A percentile compares a stretch with the other conserved stretches of the same genome.
Conservation (phyloP, 169 alveolate genomes). For the Plasmodium relictum region DNA sequence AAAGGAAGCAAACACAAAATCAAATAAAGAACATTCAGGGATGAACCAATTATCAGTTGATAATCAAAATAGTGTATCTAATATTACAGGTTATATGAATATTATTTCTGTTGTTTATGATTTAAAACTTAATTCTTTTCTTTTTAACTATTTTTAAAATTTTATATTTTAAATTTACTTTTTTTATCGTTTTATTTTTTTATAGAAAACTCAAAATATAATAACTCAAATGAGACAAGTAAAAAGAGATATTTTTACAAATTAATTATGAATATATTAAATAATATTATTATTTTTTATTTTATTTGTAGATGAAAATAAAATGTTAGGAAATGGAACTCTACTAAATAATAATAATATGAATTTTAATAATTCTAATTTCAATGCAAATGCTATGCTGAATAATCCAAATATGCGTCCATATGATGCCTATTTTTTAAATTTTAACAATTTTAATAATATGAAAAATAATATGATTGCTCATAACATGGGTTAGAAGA, state of each 20-base stretch:
- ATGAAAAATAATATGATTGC: slow-evolving; percentile 40
- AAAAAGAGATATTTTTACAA: not conserved
- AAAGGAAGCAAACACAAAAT: slow-evolving; percentile 22
- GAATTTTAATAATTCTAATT: not conserved
- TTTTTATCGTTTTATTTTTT: not conserved
- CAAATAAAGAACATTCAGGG: slow-evolving; percentile 20
- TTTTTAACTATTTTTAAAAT: not conserved
- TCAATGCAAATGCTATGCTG: slow-evolving; percentile 11
- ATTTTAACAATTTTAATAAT: slow-evolving; percentile 35
- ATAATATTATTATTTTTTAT: not conserved
- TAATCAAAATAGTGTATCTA: slow-evolving; percentile 25
- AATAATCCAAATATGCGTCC: slow-evolving; percentile 53
- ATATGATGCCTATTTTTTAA: slow-evolving; percentile 35
- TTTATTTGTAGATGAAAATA: slow-evolving; percentile 25
- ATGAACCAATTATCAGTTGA: slow-evolving; percentile 6
- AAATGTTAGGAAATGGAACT: slow-evolving; percentile 23
- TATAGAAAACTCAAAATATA: slow-evolving; percentile 30
- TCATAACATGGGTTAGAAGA: slow-evolving; percentile 53
- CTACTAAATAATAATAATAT: slow-evolving; percentile 20
- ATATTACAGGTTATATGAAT: slow-evolving; percentile 25
- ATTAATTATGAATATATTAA: not conserved
- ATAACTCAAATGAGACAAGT: slow-evolving; percentile 34
- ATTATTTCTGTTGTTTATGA: not conserved
- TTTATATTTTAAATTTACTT: not conserved
- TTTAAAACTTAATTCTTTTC: not conserved